Base-by-base conservation (phyloP, 352 stramenopile genomes). In the Phytophthora pisi region DNA sequence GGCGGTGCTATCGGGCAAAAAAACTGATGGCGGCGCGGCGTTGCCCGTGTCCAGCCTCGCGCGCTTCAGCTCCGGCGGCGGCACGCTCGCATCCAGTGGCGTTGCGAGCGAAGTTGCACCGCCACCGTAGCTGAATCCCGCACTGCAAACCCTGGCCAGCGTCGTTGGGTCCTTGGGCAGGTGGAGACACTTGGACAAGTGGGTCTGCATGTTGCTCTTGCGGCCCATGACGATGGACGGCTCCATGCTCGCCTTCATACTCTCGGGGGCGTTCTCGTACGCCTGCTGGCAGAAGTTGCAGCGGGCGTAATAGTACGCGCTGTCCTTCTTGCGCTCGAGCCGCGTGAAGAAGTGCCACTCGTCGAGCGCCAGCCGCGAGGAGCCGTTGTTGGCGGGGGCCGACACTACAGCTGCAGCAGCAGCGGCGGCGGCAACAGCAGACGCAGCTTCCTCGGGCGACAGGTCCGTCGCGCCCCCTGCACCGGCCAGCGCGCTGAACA, bases 141-240 rank as follows among this genome's bases (percentile, higher is more conserved):
- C 36, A 38, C 11, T 16, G 31, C 51, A 51, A 23, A 66, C 56
- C 56, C 78, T 80, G 20, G 55, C 63, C 24, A 74, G 66, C 0
- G 69, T 34, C 51, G 76, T 34, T 16, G 72, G 45, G 23, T 91
- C 79, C 54, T 87, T 85, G 51, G 80, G 84, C 36, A 94, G 68
- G 52, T 94, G 84, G 0, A 80, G 72, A 47, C 86, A 94, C 71
- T 89, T 91, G 74, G 82, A 73, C 68, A 92, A 66, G 58, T 94
- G 86, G 3, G 86, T 94, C 74, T 92, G 86, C 86, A 94, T 94
- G 67, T 92, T 94, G 52, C 80, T 81, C 63, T 92, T 94, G 26
- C 86, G 79, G 0, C 84, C 86, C 69, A 90, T 88, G 42, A 94
- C 77, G 51, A 90, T 70, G 23, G 76, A 76, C 23, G 84, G 79